phyloP scores from a whole-genome alignment of 2,329 filamentous ascomycete genomes.

The Clarireedia hainanense region DNA sequence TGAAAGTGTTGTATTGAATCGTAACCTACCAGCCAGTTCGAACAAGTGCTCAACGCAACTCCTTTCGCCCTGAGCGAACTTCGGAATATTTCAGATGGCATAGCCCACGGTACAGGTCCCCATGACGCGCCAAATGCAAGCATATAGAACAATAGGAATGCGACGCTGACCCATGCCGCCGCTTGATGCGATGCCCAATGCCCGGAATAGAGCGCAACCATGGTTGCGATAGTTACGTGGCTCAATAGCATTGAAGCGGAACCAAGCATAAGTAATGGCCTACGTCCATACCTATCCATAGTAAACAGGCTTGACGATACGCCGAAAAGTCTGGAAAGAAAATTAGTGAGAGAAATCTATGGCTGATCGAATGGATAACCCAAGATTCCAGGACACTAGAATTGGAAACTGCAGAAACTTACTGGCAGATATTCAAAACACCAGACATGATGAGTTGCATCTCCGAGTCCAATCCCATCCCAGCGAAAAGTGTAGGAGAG shows the following conservation, averaged over 20 bases:
- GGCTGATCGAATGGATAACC: too few relatives aligned
- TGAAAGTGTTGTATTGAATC: not conserved
- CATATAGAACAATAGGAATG: constrained; percentile 52
- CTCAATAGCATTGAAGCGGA: constrained; percentile 37
- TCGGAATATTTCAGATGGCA: constrained; percentile 53
- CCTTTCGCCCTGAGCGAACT: constrained; percentile 53
- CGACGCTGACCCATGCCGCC: constrained; percentile 47
- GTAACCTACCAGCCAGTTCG: constrained; percentile 45
- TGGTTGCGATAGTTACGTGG: constrained; percentile 42
- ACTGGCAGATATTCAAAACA: constrained; percentile 34
- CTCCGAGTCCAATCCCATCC: constrained; percentile 24
- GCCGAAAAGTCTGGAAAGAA: constrained; percentile 19
- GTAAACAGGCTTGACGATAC: constrained; percentile 40
- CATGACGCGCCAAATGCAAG: constrained; percentile 42
- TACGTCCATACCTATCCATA: constrained; percentile 40
- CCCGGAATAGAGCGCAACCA: constrained; percentile 44
- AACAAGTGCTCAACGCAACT: constrained; percentile 53
- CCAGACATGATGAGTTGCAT: constrained; percentile 46
- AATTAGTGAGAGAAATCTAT: too few relatives aligned
- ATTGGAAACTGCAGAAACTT: constrained; percentile 26
- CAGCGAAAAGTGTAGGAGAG: constrained; percentile 18
- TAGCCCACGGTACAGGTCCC: constrained; percentile 28
- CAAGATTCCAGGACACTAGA: too few relatives aligned
- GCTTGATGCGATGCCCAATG: constrained; percentile 42
- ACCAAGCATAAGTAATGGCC: constrained; percentile 37